Evolutionary conservation across 495 filamentous ascomycete species (phyloP).

Genomic region (Corynascus novoguineensis): DNA sequence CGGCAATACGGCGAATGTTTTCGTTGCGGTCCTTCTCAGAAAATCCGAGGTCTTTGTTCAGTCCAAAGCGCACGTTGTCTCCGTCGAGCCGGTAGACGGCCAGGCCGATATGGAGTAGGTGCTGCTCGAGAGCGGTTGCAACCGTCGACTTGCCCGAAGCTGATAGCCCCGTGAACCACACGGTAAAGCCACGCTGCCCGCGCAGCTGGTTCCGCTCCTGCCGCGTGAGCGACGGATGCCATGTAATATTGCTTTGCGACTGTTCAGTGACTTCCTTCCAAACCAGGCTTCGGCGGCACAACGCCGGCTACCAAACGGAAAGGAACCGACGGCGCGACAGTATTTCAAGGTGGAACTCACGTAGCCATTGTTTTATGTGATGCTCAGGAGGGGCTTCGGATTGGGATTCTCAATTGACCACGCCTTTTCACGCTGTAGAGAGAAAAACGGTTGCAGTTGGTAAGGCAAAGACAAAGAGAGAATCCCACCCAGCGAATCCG

Average conservation of each 20-base stretch:
- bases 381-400: background rate
- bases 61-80: constrained; percentile 96
- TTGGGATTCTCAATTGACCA: background rate
- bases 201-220: constrained; percentile 72
- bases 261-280: background rate
- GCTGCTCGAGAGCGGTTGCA: constrained; percentile 91
- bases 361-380: background rate
- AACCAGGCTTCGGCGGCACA: too few relatives aligned
- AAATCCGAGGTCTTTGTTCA: constrained; percentile 97
- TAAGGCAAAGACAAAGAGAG: background rate
- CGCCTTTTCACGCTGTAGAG: background rate
- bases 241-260: constrained; percentile 83
- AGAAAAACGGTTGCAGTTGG: background rate
- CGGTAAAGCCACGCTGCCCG: constrained; percentile 82
- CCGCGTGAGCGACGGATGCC: constrained; percentile 86
- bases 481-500: too few relatives aligned
- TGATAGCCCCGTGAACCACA: constrained; percentile 96
- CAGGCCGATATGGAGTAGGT: constrained; percentile 76
- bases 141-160: constrained; percentile 96
- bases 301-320: too few relatives aligned
- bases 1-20: constrained; percentile 93
- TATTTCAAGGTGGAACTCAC: background rate
- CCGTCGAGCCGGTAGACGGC: constrained; percentile 91
- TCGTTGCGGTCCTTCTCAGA: constrained; percentile 87
- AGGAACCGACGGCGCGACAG: too few relatives aligned